Evolutionary conservation across 2,329 filamentous ascomycete species (phyloP).

Genomic region (Pseudogymnoascus sp.): DNA sequence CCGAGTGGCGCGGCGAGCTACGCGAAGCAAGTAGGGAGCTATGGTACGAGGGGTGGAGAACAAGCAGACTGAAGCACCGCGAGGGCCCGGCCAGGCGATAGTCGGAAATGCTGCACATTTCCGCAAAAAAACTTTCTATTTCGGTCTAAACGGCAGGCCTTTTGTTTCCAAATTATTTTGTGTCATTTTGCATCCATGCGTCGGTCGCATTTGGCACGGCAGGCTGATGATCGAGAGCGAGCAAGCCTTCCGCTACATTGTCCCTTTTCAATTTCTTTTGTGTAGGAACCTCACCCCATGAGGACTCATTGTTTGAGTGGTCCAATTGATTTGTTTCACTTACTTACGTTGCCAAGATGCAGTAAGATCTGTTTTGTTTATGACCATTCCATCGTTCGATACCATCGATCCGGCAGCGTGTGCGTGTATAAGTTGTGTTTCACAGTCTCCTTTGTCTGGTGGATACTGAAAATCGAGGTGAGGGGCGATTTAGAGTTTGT

Average conservation of each 20-base stretch:
- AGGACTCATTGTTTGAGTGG: slow-evolving; percentile 2
- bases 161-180: slow-evolving; percentile 8
- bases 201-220: slow-evolving; percentile 6
- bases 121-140: neutral
- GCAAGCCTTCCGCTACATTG: slow-evolving; percentile 6
- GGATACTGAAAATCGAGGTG: neutral
- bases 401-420: slow-evolving; percentile 8
- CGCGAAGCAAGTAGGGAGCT: slow-evolving; percentile 82
- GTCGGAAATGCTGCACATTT: neutral
- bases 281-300: neutral
- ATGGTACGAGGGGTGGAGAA: slow-evolving; percentile 96
- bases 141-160: slow-evolving; percentile 3
- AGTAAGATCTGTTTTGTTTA: slow-evolving; percentile 8
- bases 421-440: slow-evolving; percentile 7
- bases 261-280: slow-evolving; percentile 4
- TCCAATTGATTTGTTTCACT: slow-evolving; percentile 6
- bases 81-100: neutral
- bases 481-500: neutral
- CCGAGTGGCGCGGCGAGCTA: slow-evolving; percentile 84
- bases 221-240: neutral
- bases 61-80: slow-evolving; percentile 46
- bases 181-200: slow-evolving; percentile 2
- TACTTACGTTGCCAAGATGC: slow-evolving; percentile 5
- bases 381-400: slow-evolving; percentile 4
- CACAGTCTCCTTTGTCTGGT: neutral